Conservation (phyloP, 306 rosid genomes). For the Prunus davidiana region DNA sequence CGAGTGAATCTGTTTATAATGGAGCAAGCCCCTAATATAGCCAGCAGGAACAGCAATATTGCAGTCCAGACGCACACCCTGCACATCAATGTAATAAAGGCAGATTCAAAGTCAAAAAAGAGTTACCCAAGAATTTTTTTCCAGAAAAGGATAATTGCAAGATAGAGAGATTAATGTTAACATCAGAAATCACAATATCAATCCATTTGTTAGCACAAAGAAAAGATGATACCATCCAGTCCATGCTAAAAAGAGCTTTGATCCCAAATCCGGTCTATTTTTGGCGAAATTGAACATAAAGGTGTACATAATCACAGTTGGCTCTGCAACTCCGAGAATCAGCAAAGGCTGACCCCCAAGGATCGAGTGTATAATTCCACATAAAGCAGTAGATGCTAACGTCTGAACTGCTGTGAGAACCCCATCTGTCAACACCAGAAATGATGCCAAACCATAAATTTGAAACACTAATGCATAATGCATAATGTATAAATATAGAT, state of each 20-base stretch:
- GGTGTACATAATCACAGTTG: constrained; percentile 80
- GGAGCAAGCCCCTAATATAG: constrained; percentile 80
- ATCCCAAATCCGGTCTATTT: constrained; percentile 69
- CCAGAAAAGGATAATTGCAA: not conserved
- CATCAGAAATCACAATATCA: not conserved
- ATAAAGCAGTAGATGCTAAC: constrained; percentile 72
- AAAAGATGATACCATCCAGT: constrained; percentile 57
- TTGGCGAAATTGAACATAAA: constrained; percentile 81
- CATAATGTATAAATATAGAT: not conserved
- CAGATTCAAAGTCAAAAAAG: not conserved
- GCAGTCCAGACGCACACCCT: constrained; percentile 89
- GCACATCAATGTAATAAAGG: constrained; percentile 17
- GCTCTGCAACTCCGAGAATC: constrained; percentile 87
- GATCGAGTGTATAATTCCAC: constrained; percentile 80
- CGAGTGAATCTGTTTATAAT: constrained; percentile 83
- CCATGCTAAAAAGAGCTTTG: constrained; percentile 80
- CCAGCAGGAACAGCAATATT: constrained; percentile 59
- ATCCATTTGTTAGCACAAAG: constrained; percentile 8
- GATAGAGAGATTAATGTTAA: not conserved
- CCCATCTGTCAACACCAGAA: constrained; percentile 52
- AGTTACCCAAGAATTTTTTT: not conserved
- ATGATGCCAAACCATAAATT: constrained; percentile 11
- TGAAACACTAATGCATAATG: not conserved
- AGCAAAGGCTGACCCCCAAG: constrained; percentile 81
- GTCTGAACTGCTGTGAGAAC: constrained; percentile 82